phyloP scores from a whole-genome alignment of 352 stramenopile genomes.

The Phytophthora pini region DNA sequence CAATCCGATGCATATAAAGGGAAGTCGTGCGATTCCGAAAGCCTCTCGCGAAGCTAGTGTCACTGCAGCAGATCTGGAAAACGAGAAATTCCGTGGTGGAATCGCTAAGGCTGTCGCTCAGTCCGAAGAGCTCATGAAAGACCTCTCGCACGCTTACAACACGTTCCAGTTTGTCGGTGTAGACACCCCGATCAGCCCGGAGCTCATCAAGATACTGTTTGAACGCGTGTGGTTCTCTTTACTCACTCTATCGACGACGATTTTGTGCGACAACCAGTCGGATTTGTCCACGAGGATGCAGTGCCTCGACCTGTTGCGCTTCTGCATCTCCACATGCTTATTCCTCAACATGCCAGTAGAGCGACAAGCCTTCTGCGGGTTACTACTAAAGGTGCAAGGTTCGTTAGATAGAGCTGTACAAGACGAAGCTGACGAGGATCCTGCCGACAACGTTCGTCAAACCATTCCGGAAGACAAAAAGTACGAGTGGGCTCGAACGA shows the following conservation, averaged over 20 bases:
- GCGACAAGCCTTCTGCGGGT: constrained; percentile 77
- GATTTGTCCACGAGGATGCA: constrained; percentile 84
- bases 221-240: constrained; percentile 96
- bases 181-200: constrained; percentile 87
- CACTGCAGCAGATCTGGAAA: constrained; percentile 61
- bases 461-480: constrained; percentile 8
- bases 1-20: constrained; percentile 93
- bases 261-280: constrained; percentile 79
- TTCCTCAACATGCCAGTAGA: constrained; percentile 84
- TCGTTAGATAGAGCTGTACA: constrained; percentile 41
- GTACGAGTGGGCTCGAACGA: constrained; percentile 62
- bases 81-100: constrained; percentile 78
- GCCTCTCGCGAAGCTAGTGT: constrained; percentile 51
- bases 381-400: constrained; percentile 77
- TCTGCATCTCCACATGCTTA: constrained; percentile 84
- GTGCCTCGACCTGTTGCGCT: constrained; percentile 83
- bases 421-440: constrained; percentile 22
- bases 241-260: constrained; percentile 84
- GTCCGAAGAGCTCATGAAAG: constrained; percentile 88
- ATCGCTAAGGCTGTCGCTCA: constrained; percentile 81
- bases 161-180: constrained; percentile 94
- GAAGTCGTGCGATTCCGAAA: constrained; percentile 58
- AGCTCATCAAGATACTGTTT: constrained; percentile 94
- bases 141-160: constrained; percentile 78
- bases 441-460: constrained; percentile 3